phyloP scores from a whole-genome alignment of 2,329 filamentous ascomycete species.

The Basipetospora chlamydospora region DNA sequence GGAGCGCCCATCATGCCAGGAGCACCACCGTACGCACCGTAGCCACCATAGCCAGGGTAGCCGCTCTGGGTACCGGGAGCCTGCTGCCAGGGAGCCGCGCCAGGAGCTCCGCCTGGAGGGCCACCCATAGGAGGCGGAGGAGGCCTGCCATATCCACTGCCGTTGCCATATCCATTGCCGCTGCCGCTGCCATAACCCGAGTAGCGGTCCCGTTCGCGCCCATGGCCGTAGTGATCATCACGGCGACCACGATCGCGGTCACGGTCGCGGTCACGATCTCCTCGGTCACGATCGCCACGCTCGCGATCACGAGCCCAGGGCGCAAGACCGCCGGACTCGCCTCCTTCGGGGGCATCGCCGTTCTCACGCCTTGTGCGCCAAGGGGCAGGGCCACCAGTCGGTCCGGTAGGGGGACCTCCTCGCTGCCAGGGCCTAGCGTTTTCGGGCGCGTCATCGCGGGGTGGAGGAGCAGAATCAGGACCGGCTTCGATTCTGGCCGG shows the following conservation, averaged over 20 bases:
- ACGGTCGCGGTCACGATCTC: constrained; percentile 14
- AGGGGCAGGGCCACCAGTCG: constrained; percentile 69
- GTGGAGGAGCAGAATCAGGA: constrained; percentile 52
- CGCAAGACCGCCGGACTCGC: constrained; percentile 27
- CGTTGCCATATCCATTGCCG: constrained; percentile 13
- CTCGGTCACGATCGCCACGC: constrained; percentile 29
- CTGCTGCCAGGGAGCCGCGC: constrained; percentile 47
- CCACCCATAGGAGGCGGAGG: constrained; percentile 7
- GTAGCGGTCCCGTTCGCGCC: constrained; percentile 17
- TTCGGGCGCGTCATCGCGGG: constrained; percentile 20
- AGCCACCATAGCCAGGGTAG: constrained; percentile 37
- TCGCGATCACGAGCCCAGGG: constrained; percentile 50
- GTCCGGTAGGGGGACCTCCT: constrained; percentile 69
- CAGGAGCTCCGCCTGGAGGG: constrained; percentile 17
- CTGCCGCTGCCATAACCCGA: constrained; percentile 6
- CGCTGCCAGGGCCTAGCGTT: constrained; percentile 79
- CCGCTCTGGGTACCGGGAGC: constrained; percentile 32
- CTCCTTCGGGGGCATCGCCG: constrained; percentile 34
- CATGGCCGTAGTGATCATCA: constrained; percentile 27
- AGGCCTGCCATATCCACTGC: constrained; percentile 11
- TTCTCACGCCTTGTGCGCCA: constrained; percentile 46
- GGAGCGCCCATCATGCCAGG: constrained; percentile 32
- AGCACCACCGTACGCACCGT: constrained; percentile 36
- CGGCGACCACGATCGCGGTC: constrained; percentile 19
- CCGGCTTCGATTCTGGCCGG: constrained; percentile 79